Conservation (phyloP, 2,329 filamentous ascomycete species). For the Byssothecium circinans region DNA sequence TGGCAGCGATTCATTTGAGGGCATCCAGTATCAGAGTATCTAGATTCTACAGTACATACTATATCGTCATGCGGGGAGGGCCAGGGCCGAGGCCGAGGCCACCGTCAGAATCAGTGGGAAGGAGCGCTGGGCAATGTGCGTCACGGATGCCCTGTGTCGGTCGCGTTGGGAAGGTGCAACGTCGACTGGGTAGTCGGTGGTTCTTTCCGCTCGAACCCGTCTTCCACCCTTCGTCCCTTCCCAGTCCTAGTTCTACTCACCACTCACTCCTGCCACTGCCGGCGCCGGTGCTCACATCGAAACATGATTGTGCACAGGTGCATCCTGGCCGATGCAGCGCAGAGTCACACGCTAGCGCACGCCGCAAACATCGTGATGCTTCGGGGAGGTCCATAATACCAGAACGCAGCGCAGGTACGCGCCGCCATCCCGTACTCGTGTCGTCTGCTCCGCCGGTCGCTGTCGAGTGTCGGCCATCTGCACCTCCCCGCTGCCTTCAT, state of each 20-base stretch:
- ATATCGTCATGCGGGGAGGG: no score
- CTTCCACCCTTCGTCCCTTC: background rate
- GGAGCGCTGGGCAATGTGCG: no score
- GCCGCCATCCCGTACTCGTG: constrained; percentile 9
- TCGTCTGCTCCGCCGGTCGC: constrained; percentile 4
- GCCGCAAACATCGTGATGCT: constrained; percentile 15
- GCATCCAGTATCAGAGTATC: no score
- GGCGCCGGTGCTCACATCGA: no score
- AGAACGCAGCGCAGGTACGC: constrained; percentile 34
- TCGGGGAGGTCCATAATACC: constrained; percentile 12
- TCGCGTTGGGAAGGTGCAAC: constrained; percentile 1
- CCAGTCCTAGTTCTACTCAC: constrained; percentile 3
- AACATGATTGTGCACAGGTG: no score
- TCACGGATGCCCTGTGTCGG: background rate
- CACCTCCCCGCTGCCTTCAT: background rate
- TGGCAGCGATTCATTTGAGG: background rate
- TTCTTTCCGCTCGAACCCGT: constrained; percentile 22
- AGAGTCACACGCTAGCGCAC: constrained; percentile 17
- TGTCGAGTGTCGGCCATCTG: constrained; percentile 4
- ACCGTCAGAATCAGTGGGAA: no score
- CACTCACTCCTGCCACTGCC: no score
- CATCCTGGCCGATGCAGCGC: constrained; percentile 8
- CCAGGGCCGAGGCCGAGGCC: no score
- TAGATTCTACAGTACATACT: no score
- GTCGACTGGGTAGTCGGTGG: constrained; percentile 9